Base-by-base conservation (phyloP, 495 filamentous ascomycete genomes). In the Penicillium flavigenum region DNA sequence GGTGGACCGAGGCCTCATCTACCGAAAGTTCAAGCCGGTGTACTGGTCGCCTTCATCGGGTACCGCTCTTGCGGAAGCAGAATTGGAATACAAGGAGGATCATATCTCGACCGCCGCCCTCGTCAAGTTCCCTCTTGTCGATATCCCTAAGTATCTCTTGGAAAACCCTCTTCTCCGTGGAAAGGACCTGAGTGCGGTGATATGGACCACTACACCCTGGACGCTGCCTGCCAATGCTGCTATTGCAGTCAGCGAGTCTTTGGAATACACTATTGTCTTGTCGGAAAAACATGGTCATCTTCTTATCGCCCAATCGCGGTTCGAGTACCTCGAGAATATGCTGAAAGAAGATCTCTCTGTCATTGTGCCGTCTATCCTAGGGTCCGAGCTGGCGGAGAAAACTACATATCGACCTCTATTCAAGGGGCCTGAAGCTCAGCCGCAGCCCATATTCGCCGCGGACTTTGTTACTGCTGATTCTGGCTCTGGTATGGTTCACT, bases 171-270 rank as follows among this genome's bases (percentile, higher is more conserved):
- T 74, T 19, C 54, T 76, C 17, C 36, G 69, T 26, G 59, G 60
- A 5, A 70, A 74, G 6, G 63, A 70, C 12, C 47, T 96, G 31
- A 87, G 79, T 65, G 91, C 88, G 22, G 84, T 94, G 26, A 88
- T 96, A 56, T 99, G 94, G 94, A 99, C 94, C 9, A 99, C 94
- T 0, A 98, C 93, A 2, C 95, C 94, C 1, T 99, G 94, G 94
- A 98, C 94, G 0, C 76, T 99, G 4, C 95, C 94, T 2, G 91
- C 95, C 17, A 99, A 99, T 68, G 82, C 82, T 62, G 92, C 88
- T 3, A 90, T 99, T 69, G 92, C 90, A 7, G 79, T 98, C 27
- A 81, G 88, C 59, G 67, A 83, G 3, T 82, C 86, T 16, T 59
- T 97, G 57, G 77, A 86, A 47, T 99, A 99, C 70, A 73, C 75